Percentiles rank a stretch among this genome's conserved stretches.
Evolutionary conservation across 768 basidiomycete genomes (phyloP).

Genomic region (Collybia nuda): DNA sequence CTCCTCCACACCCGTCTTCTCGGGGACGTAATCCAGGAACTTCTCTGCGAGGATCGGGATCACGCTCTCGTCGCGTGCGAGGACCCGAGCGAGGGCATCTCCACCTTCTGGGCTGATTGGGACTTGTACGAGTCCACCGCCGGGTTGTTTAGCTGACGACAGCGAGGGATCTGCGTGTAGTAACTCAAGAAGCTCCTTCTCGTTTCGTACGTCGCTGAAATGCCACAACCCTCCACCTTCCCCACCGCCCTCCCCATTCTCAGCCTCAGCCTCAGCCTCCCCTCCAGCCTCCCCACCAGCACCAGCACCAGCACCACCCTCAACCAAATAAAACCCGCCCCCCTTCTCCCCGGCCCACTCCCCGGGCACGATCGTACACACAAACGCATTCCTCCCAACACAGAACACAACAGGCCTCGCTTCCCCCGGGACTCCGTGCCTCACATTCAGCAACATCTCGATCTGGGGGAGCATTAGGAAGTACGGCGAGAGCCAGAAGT

Average conservation of each 20-base stretch:
- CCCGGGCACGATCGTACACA: constrained; percentile 17
- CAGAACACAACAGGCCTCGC: constrained; percentile 31
- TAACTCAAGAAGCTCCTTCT: constrained; percentile 12
- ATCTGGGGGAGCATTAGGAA: constrained; percentile 36
- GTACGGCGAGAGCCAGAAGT: constrained; percentile 32
- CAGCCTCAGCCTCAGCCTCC: too few species aligned
- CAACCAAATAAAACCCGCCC: constrained; percentile 16
- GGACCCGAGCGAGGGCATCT: constrained; percentile 21
- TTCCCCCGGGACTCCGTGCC: constrained; percentile 27
- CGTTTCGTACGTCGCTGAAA: constrained; percentile 12
- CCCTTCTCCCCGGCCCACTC: constrained; percentile 4
- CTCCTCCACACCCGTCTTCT: constrained; percentile 14
- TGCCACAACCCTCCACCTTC: constrained; percentile 6
- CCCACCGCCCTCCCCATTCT: too few species aligned
- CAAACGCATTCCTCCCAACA: constrained; percentile 11
- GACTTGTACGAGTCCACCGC: constrained; percentile 12
- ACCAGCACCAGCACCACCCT: background rate
- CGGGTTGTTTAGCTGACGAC: constrained; percentile 3
- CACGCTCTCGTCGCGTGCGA: constrained; percentile 28
- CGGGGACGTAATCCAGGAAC: constrained; percentile 29
- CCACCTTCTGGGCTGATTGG: constrained; percentile 21
- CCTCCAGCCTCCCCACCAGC: too few species aligned
- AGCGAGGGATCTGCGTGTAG: constrained; percentile 11
- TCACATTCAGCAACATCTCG: constrained; percentile 32
- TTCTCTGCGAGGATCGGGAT: constrained; percentile 27